A percentile compares a stretch with the other conserved stretches of the same genome.
Conservation (phyloP, 1,139 yeast species). For the Kluyveromyces sp. region DNA sequence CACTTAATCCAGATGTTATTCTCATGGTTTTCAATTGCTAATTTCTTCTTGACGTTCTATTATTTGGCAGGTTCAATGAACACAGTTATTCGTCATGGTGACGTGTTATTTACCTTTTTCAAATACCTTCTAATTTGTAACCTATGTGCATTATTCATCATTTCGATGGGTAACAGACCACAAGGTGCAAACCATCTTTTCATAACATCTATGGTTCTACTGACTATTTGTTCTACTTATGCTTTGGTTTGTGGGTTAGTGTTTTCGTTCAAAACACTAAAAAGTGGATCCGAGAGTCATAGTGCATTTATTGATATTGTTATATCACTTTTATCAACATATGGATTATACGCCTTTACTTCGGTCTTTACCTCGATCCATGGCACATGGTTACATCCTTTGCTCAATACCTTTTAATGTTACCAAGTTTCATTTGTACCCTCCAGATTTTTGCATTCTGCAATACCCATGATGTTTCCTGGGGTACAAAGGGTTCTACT, state of each 20-base stretch:
- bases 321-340: constrained; percentile 82
- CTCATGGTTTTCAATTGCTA: constrained; percentile 84
- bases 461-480: constrained; percentile 90
- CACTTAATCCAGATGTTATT: constrained; percentile 70
- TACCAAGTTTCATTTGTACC: constrained; percentile 89
- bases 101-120: constrained; percentile 73
- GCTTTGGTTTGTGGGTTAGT: constrained; percentile 77
- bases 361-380: constrained; percentile 82
- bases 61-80: constrained; percentile 83
- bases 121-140: constrained; percentile 77
- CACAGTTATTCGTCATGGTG: constrained; percentile 55
- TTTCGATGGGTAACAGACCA: constrained; percentile 93
- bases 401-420: constrained; percentile 72
- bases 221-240: constrained; percentile 74
- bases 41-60: constrained; percentile 85
- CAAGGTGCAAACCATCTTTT: constrained; percentile 79
- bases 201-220: constrained; percentile 57
- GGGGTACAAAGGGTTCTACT: constrained; percentile 96
- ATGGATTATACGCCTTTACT: constrained; percentile 76
- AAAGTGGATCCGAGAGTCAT: constrained; percentile 35
- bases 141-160: constrained; percentile 75
- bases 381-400: constrained; percentile 90
- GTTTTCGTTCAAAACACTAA: constrained; percentile 57
- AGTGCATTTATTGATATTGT: constrained; percentile 66
- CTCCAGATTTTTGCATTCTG: constrained; percentile 91